Evolutionary conservation across 768 basidiomycete species (phyloP), one percentile per base, ranked within the genome.

Genomic region (Rhodotorula toruloides): DNA sequence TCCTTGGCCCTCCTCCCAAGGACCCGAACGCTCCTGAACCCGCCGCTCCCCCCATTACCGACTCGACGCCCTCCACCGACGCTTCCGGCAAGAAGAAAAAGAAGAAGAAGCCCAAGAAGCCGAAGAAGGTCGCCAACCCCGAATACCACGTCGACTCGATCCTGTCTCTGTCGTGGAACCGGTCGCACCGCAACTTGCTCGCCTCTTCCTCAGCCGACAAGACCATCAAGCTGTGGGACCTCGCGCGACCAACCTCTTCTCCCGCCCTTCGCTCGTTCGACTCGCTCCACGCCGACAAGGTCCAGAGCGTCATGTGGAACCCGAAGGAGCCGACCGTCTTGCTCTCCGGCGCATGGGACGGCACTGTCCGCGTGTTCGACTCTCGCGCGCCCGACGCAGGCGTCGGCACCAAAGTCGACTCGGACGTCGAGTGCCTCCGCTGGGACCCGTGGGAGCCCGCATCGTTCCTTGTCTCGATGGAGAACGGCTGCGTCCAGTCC

Each of bases 151-250:
- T 94, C 74, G 93, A 94, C 70, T 90, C 93, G 10, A 89, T 99
- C 46, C 85, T 98, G n/a, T 82, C 85, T 1, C 83, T 98, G 48
- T 89, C 89, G 58, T 98, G 96, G 94, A 98, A 97, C 75, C 86
- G 82, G 61, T 80, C 82, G 4, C 90, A 94, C 74, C 82, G 91
- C n/a, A 90, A 93, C 73, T 81, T 98, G 54, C 82, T 99, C 11
- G 90, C 94, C 0, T 91, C 89, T 53, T 89, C 90, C 6, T 90
- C 88, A 59, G 94, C 96, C 3, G 96, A 99, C 79, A 83, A 85
- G 58, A 98, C 94, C 0, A 91, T 99, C 68, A 99, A 99, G 78
- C 79, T 99, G 34, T 99, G 94, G 96, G 96, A 99, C 80, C 81
- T 99, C 59, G 87, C 83, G 44, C 82, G 90, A 78, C 70, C 82